Base-by-base conservation (phyloP, 1,284 basidiomycete species). In the Tilletia horrida region DNA sequence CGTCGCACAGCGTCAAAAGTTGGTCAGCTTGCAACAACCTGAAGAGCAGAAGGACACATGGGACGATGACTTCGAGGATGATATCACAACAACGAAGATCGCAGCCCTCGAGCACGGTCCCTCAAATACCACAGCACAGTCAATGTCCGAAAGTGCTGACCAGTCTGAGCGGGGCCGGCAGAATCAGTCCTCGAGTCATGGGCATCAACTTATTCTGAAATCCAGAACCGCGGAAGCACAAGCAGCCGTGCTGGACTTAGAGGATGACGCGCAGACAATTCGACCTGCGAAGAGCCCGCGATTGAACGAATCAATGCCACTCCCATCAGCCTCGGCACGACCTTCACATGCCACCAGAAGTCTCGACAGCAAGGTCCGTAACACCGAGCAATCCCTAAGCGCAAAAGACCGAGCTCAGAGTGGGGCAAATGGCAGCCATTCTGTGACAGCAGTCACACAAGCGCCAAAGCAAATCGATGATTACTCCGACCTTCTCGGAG, bases 21-120 rank as follows among this genome's bases (percentile, higher is more conserved):
- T 76, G 73, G 69, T 83, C 80, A 74, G 83, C 76, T 55, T 81
- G 91, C 81, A 90, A 90, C 70, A 74, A 35, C 73, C 73, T 61
- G 77, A 78, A 48, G 69, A 71, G 72, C 89, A 92, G 77, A 92
- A 88, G 11, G 92, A 95, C 81, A 94, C 93, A 71, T 97, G 95
- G 93, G 95, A 98, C 79, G 91, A 93, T 74, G 95, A 98, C 81
- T 98, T 97, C 77, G 93, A 93, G 76, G 92, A 92, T 70, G 93
- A 90, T 2, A 93, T 94, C 31, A 91, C 92, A 1, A 87, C 91
- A 66, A 88, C 89, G 9, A 93, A 93, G 81, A 81, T 92, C 52
- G 91, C 91, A 84, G 89, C 90, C 87, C 77, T 64, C 78, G 74
- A 67, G 55, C 27, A 59, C 13, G 31, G 55, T 21, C 14, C 55